phyloP scores from a whole-genome alignment of 345 rosid species.

The Hypericum androsaemum region DNA sequence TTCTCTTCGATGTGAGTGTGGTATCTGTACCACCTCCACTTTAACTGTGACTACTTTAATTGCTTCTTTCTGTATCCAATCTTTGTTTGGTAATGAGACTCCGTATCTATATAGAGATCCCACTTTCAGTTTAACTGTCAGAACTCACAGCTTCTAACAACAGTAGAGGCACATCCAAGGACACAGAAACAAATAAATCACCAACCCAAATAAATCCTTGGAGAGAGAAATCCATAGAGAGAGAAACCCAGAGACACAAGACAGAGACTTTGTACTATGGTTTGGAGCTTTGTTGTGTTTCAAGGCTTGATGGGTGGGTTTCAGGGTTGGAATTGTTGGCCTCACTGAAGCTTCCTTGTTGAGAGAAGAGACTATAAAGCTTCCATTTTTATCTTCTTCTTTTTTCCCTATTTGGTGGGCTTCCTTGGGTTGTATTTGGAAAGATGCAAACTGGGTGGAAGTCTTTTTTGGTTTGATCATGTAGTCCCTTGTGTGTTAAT shows the following conservation, averaged over 20 bases:
- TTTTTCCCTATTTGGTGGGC: background rate
- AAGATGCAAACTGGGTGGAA: constrained; percentile 15
- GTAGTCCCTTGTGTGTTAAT: constrained; percentile 12
- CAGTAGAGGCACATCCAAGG: background rate
- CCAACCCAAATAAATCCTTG: background rate
- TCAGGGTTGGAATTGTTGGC: constrained; percentile 35
- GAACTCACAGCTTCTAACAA: too few relatives aligned
- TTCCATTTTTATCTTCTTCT: background rate
- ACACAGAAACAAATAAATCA: constrained; percentile 8
- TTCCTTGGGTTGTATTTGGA: background rate
- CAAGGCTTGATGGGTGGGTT: constrained; percentile 47
- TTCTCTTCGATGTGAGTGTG: too few relatives aligned
- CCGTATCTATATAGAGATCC: too few relatives aligned
- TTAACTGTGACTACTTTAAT: too few relatives aligned
- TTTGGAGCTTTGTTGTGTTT: constrained; percentile 26
- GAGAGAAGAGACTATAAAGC: too few relatives aligned
- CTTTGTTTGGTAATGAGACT: too few relatives aligned
- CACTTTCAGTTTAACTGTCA: too few relatives aligned
- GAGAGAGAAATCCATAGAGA: background rate
- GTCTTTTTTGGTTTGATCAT: constrained; percentile 18
- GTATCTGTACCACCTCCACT: too few relatives aligned
- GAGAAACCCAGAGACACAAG: background rate
- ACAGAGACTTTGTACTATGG: constrained; percentile 27
- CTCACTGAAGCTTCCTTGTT: constrained; percentile 37
- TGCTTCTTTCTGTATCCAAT: too few relatives aligned